These are phyloP conservation scores for Annulohypoxylon nitens DNA, from an alignment of 495 filamentous ascomycete genomes.

Conservation along the genomic window DNA sequence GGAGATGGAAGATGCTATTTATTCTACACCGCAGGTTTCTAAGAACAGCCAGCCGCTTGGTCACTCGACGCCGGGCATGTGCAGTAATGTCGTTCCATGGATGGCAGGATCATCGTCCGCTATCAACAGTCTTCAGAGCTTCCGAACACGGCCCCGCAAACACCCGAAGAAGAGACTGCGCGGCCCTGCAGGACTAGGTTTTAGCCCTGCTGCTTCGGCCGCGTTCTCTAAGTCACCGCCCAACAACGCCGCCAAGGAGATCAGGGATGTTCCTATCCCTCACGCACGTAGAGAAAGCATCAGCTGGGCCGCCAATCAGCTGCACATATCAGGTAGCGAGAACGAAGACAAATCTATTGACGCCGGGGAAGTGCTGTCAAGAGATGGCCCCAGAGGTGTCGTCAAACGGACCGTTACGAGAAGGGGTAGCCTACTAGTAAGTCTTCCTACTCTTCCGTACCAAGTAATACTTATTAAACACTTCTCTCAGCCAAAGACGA, in stretches of 20 bases:
- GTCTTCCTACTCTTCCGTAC: slow-evolving; percentile 44
- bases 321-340: slow-evolving; percentile 83
- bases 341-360: slow-evolving; percentile 81
- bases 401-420: slow-evolving; percentile 81
- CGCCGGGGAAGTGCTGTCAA: slow-evolving; percentile 58
- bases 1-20: slow-evolving; percentile 82
- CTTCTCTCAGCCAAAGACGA: slow-evolving; percentile 81
- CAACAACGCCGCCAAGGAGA: slow-evolving; percentile 52
- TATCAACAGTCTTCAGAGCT: slow-evolving; percentile 78
- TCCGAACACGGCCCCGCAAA: slow-evolving; percentile 80
- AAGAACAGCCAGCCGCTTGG: slow-evolving; percentile 57
- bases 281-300: slow-evolving; percentile 83
- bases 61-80: slow-evolving; percentile 26
- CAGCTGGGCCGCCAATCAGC: slow-evolving; percentile 85
- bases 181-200: slow-evolving; percentile 54
- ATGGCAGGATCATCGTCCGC: slow-evolving; percentile 72
- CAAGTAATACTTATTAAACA: slow-evolving; percentile 24
- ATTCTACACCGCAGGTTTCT: slow-evolving; percentile 75
- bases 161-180: slow-evolving; percentile 58
- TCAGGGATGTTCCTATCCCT: slow-evolving; percentile 53
- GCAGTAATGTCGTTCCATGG: slow-evolving; percentile 65
- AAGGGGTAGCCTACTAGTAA: slow-evolving; percentile 87
- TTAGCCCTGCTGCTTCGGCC: slow-evolving; percentile 47
- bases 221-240: slow-evolving; percentile 61
- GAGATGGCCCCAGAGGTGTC: slow-evolving; percentile 64